Base-by-base conservation (phyloP, 768 basidiomycete species). In the Boletales sp. region DNA sequence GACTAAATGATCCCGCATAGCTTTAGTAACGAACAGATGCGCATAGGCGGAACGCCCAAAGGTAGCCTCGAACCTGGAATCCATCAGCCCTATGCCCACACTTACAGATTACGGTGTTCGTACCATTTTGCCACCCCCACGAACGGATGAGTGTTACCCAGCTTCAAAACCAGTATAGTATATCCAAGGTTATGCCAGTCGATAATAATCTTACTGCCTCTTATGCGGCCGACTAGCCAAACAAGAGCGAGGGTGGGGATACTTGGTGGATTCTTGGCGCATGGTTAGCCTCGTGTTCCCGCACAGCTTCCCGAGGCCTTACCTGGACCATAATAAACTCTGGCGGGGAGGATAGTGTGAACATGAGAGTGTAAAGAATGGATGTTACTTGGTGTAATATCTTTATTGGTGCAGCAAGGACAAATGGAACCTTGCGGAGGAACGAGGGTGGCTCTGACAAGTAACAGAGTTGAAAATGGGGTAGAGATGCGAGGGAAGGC, bases 101-200 rank as follows among this genome's bases (percentile, higher is more conserved):
- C 14, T 15, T 10, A 21, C 11, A 37, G 13, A 33, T 35, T 39
- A 15, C 30, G n/a, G 7, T 7, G 31, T 21, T 17, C 68, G n/a
- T 57, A 95, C 95, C 79, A 78, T 70, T 80, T 82, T 0, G 91
- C 87, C 18, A 95, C 63, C 55, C 67, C 77, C 36, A 95, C 91
- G 53, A 94, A 75, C 0, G 75, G 66, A 63, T 93, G 89, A 0
- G 67, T 64, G 2, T 73, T 51, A 0, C 92, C 89, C n/a, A 94
- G 71, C 58, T 83, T 86, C 56, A 99, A 68, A 1, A 87, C 87
- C 42, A 99, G 80, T 41, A 98, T 93, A 55, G 84, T 95, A 65
- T 92, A 94, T 15, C 96, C 96, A 21, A 95, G 80, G 67, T 99
- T 99, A 66, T 99, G 96, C 96, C 96, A 99, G 70, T 99, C 96